Conservation (phyloP, 2,329 filamentous ascomycete species). For the Neopestalotiopsis sp. region DNA sequence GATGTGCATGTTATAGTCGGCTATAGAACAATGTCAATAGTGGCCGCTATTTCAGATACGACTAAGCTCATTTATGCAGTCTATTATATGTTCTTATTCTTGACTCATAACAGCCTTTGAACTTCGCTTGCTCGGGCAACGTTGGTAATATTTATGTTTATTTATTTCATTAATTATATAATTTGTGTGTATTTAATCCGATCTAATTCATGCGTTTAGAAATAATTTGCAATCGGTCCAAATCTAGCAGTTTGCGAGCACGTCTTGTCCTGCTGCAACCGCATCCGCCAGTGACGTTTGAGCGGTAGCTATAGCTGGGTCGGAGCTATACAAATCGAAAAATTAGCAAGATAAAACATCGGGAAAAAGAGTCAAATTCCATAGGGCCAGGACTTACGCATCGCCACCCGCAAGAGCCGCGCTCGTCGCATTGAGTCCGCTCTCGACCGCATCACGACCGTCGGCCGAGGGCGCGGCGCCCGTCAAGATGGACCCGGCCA, state of each 20-base stretch:
- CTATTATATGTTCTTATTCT: too few relatives aligned
- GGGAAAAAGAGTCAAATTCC: not conserved
- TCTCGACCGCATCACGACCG: constrained; percentile 18
- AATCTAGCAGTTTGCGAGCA: constrained; percentile 19
- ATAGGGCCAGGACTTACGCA: constrained; percentile 8
- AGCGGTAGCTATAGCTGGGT: constrained; percentile 18
- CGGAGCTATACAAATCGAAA: constrained; percentile 1
- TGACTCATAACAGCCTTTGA: too few relatives aligned
- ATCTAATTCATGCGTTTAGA: not conserved
- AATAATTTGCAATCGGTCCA: not conserved
- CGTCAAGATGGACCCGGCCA: constrained; percentile 18
- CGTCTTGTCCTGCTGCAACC: constrained; percentile 18
- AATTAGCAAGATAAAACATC: not conserved
- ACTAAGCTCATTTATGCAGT: too few relatives aligned
- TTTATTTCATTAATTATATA: not conserved
- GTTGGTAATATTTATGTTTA: too few relatives aligned
- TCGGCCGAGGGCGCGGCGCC: constrained; percentile 16
- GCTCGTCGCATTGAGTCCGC: constrained; percentile 19
- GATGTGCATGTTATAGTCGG: too few relatives aligned
- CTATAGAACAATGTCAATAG: too few relatives aligned
- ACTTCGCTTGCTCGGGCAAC: too few relatives aligned
- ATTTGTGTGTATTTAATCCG: not conserved
- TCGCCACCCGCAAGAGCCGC: constrained; percentile 19
- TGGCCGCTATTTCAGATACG: too few relatives aligned
- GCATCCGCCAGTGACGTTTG: constrained; percentile 19